These are phyloP conservation scores for Chrysosporium keratinophilum DNA, from an alignment of 2,329 filamentous ascomycete species.

Conservation along the genomic window DNA sequence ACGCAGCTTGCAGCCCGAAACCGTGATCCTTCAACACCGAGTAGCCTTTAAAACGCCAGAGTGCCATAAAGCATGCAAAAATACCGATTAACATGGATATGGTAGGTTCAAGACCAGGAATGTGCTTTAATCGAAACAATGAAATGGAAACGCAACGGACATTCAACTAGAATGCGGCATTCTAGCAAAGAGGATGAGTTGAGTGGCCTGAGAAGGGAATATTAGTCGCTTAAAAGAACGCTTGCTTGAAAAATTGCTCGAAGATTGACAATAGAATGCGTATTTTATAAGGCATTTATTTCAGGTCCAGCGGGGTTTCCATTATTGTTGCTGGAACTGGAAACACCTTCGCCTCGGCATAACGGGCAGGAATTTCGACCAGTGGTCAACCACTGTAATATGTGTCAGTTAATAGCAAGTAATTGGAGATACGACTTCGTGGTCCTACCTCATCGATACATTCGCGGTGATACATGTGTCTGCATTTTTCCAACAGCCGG, in stretches of 20 bases:
- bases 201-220: neutral
- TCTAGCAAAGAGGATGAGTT: neutral
- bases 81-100: neutral
- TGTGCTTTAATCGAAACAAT: neutral
- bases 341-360: constrained; percentile 49
- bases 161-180: neutral
- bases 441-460: constrained; percentile 57
- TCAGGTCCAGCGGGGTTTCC: neutral
- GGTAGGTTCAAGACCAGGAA: neutral
- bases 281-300: neutral
- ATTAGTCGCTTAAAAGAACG: neutral
- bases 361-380: constrained; percentile 55
- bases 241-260: neutral
- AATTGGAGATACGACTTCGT: neutral
- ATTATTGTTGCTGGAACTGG: constrained; percentile 29
- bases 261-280: neutral
- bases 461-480: constrained; percentile 56
- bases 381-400: constrained; percentile 54
- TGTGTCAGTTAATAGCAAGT: neutral
- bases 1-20: neutral
- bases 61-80: neutral
- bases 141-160: neutral
- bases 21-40: neutral
- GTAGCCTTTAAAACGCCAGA: neutral
- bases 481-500: constrained; percentile 52